phyloP scores from a whole-genome alignment of 1,139 yeast species.

The Blastobotrys raffinosifermentans region DNA sequence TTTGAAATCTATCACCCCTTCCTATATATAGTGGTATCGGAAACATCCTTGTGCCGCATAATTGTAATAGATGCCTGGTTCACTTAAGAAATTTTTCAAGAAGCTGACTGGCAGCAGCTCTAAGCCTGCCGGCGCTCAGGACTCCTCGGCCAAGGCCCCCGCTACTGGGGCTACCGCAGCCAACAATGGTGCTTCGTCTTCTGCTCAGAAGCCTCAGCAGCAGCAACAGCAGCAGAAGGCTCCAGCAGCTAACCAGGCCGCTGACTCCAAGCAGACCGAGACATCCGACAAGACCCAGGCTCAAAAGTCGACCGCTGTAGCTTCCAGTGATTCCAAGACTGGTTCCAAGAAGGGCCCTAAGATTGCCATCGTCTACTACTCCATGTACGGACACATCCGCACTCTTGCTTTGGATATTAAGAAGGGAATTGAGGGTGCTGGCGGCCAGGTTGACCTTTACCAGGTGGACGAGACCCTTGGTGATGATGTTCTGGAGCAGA shows the following conservation, averaged over 20 bases:
- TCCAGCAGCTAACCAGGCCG: no score
- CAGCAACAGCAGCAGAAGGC: no score
- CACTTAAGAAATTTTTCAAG: background rate
- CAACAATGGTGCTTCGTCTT: background rate
- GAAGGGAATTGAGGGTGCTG: conserved; percentile 53
- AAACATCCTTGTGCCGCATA: no score
- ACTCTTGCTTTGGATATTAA: conserved; percentile 50
- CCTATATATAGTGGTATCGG: no score
- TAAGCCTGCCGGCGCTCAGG: background rate
- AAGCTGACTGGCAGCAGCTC: background rate
- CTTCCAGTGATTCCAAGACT: background rate
- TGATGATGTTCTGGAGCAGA: conserved; percentile 40
- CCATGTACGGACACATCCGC: conserved; percentile 58
- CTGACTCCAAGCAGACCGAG: no score
- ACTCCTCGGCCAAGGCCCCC: background rate
- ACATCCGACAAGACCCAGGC: no score
- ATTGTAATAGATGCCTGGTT: conserved; percentile 1
- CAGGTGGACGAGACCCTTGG: conserved; percentile 58
- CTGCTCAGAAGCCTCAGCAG: background rate
- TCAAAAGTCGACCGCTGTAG: no score
- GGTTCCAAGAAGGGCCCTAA: conserved; percentile 1
- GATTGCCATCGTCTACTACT: conserved; percentile 45
- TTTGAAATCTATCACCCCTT: no score
- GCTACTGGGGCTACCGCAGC: background rate
- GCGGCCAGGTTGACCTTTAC: conserved; percentile 53